Evolutionary conservation across 2,329 filamentous ascomycete species (phyloP).

Genomic region (Epichloe hybrida): DNA sequence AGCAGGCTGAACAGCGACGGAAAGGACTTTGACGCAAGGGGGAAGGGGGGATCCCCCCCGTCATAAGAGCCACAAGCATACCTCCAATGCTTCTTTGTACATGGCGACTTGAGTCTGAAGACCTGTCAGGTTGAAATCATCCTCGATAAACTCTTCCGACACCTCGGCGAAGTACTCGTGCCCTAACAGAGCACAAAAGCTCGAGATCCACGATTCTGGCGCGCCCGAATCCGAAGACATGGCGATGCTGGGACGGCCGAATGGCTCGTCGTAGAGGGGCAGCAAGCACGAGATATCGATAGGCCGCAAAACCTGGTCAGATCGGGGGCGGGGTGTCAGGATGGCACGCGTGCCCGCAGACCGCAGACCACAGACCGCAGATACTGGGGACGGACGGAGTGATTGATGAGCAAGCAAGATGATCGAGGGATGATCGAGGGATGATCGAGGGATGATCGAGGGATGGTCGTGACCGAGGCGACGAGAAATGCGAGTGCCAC

Average conservation of each 20-base stretch:
- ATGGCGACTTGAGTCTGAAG: conserved; percentile 90
- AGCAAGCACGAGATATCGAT: background rate
- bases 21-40: too few relatives aligned
- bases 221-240: conserved; percentile 50
- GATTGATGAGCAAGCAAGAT: background rate
- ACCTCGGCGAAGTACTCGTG: conserved; percentile 99
- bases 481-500: background rate
- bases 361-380: background rate
- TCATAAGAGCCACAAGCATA: conserved; percentile 17
- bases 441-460: background rate
- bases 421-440: background rate
- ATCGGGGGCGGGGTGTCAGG: background rate
- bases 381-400: background rate
- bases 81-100: conserved; percentile 96
- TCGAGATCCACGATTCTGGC: conserved; percentile 91
- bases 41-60: too few relatives aligned
- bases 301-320: conserved; percentile 1
- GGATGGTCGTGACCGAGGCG: background rate
- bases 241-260: conserved; percentile 5
- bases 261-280: conserved; percentile 4
- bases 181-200: conserved; percentile 87
- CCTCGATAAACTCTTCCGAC: conserved; percentile 97
- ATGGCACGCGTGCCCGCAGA: conserved; percentile 1
- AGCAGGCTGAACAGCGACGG: background rate
- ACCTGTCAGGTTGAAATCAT: conserved; percentile 98